Conservation (phyloP, 2,329 filamentous ascomycete species). For the Parasarocladium wereldwijsianum region DNA sequence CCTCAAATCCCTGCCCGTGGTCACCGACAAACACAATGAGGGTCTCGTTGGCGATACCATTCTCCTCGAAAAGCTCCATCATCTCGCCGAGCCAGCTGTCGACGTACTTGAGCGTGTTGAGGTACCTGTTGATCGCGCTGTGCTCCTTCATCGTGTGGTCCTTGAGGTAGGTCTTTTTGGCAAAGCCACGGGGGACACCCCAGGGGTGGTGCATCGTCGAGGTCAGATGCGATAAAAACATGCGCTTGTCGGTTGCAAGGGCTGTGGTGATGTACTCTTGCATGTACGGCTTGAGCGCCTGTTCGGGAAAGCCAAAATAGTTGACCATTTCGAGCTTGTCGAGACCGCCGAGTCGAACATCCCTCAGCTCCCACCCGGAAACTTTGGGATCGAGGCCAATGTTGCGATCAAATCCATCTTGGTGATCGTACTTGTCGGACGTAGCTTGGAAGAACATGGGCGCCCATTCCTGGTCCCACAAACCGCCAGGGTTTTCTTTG, state of each 20-base stretch:
- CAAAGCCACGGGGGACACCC: constrained; percentile 16
- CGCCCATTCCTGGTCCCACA: constrained; percentile 8
- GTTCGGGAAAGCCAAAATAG: constrained; percentile 28
- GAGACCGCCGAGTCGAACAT: not conserved
- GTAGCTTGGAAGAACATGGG: constrained; percentile 9
- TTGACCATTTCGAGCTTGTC: constrained; percentile 14
- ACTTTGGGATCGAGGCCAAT: constrained; percentile 11
- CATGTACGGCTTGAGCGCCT: constrained; percentile 22
- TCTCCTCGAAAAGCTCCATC: constrained; percentile 24
- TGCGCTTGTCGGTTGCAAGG: constrained; percentile 13
- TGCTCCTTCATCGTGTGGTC: constrained; percentile 5
- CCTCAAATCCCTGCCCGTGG: constrained; percentile 25
- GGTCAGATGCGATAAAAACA: constrained; percentile 21
- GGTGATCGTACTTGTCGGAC: constrained; percentile 8
- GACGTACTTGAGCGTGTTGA: constrained; percentile 24
- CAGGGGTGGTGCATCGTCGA: constrained; percentile 27
- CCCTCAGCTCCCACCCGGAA: constrained; percentile 6
- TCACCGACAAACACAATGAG: constrained; percentile 30
- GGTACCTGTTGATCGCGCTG: constrained; percentile 20
- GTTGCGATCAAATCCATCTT: constrained; percentile 7
- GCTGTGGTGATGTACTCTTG: constrained; percentile 17
- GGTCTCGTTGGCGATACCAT: constrained; percentile 26
- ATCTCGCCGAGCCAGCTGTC: constrained; percentile 24
- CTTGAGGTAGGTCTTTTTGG: constrained; percentile 15
- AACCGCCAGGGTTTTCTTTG: constrained; percentile 5